Evolutionary conservation across 2,329 filamentous ascomycete genomes (phyloP), one percentile per base, ranked within the genome.

Genomic region (Scytalidium lignicola): DNA sequence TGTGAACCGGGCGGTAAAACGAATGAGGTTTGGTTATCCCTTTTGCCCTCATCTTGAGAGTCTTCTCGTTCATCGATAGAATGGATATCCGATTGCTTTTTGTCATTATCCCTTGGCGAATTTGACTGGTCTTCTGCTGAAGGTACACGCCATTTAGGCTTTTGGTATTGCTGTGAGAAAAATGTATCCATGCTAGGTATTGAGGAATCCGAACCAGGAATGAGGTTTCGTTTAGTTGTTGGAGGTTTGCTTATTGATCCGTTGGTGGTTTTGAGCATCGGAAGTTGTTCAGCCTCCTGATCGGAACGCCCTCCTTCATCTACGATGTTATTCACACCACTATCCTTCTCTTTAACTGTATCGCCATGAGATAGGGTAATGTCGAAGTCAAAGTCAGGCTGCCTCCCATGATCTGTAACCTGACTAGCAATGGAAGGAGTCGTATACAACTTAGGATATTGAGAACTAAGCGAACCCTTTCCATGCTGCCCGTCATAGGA

Each of bases 351-450:
- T 28, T 47, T 51, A 13, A 48, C 44, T 9, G 44, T 50, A 17
- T 56, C 55, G n/a, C 21, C 23, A 44, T 51, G 51, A 15, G 50
- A 40, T 5, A 29, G 15, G 28, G 45, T 44, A 41, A 49, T 57
- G 29, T 70, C 59, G 54, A 64, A 62, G 46, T 69, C 67, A 4
- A 68, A 70, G 49, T 77, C 74, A 3, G 72, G 71, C 50, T 80
- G 78, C 13, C 74, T 70, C 20, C 76, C 77, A 50, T 60, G 57
- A 71, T 79, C 51, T 43, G 67, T 55, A 68, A 60, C 55, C 71
- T 79, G 51, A 47, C 66, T 68, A 8, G 61, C 61, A 18, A 71
- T 70, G 0, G 71, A 72, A 2, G 64, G 61, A 20, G 60, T 60
- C 1, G 61, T 41, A 5, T 58, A 58, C 2, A 66, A 42, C 32